Conservation (phyloP, 1,284 basidiomycete genomes). For the Megacollybia platyphylla region DNA sequence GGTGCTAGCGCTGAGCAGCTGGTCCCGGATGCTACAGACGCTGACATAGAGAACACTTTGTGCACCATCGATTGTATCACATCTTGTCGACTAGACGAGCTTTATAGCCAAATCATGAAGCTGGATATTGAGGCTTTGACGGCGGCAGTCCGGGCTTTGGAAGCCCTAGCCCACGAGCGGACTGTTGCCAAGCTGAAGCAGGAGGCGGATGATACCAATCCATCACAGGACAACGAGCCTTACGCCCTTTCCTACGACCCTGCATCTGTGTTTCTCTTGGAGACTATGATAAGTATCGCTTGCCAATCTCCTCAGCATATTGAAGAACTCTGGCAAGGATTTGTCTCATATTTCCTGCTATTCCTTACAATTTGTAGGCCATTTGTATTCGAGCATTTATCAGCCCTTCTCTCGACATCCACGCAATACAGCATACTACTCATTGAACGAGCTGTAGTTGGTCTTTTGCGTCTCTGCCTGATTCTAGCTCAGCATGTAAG, state of each 20-base stretch:
- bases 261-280: constrained; percentile 85
- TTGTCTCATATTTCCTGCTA: not conserved
- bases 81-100: constrained; percentile 87
- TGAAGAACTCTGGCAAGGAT: constrained; percentile 72
- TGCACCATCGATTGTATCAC: constrained; percentile 93
- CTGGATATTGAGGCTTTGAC: constrained; percentile 70
- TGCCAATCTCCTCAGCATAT: constrained; percentile 68
- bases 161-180: constrained; percentile 78
- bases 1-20: constrained; percentile 55
- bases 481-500: constrained; percentile 69
- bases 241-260: constrained; percentile 82
- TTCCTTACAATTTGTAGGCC: constrained; percentile 41
- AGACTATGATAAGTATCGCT: constrained; percentile 86
- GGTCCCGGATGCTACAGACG: constrained; percentile 74
- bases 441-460: constrained; percentile 94
- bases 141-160: constrained; percentile 77
- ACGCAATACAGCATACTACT: constrained; percentile 80
- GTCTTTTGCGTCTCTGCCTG: constrained; percentile 68
- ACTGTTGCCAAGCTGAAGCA: constrained; percentile 67
- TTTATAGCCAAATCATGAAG: constrained; percentile 86
- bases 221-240: constrained; percentile 24
- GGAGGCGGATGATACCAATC: constrained; percentile 45
- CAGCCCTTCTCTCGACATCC: constrained; percentile 67
- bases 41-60: constrained; percentile 88
- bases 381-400: constrained; percentile 85